phyloP scores from a whole-genome alignment of 345 rosid genomes.

The Boechera stricta region DNA sequence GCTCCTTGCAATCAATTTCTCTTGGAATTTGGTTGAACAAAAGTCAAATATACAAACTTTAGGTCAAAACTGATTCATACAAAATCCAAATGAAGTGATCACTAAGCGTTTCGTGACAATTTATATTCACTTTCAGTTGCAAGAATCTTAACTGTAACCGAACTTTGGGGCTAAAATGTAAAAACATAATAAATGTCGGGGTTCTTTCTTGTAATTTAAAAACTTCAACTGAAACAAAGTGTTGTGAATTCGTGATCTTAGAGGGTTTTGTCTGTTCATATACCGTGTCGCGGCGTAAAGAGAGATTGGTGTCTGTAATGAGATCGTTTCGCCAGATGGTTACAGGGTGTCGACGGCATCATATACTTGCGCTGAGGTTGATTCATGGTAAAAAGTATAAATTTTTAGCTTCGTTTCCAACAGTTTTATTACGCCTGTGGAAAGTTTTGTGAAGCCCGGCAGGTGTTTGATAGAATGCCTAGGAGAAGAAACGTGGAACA shows the following conservation, averaged over 20 bases:
- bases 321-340: slow-evolving; percentile 51
- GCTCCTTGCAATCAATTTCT: neutral
- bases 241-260: neutral
- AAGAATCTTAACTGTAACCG: too few relatives aligned
- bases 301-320: too few relatives aligned
- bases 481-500: slow-evolving; percentile 48
- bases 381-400: slow-evolving; percentile 57
- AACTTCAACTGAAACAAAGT: neutral
- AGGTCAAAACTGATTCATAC: neutral
- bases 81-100: neutral
- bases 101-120: neutral
- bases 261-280: neutral
- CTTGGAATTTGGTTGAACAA: neutral
- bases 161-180: neutral
- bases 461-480: slow-evolving; percentile 64
- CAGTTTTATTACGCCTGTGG: slow-evolving; percentile 51
- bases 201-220: neutral
- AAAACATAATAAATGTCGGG: neutral
- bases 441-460: slow-evolving; percentile 36
- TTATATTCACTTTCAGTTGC: neutral
- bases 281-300: neutral
- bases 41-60: neutral
- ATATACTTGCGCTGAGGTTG: slow-evolving; percentile 47
- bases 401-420: slow-evolving; percentile 50
- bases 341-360: slow-evolving; percentile 56